Base-by-base conservation (phyloP, 352 stramenopile species). In the Globisporangium cylindrosporum region DNA sequence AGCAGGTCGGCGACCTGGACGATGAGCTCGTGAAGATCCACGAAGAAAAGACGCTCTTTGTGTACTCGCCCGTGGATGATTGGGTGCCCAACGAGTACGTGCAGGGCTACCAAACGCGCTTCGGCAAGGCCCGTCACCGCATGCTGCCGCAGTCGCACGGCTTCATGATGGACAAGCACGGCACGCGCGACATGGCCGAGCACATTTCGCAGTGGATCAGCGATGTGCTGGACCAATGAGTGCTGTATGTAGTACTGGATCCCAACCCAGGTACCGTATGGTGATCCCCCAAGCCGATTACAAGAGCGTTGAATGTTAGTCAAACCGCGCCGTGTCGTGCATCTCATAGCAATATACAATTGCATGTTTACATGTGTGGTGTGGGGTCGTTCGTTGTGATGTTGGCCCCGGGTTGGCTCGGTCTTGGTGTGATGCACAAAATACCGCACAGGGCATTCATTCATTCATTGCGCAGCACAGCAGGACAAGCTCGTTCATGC, bases 131-230 rank as follows among this genome's bases (percentile, higher is more conserved):
- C 5, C 70, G 74, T 18, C 80, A 90, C 64, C 76, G 78, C 20
- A 61, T 90, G 48, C 73, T 91, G 15, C 75, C 79, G 2, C 78
- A 90, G 73, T 69, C 69, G 54, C 85, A 93, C 53, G 85, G 78
- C n/a, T 93, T 93, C 65, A 93, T 93, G 85, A 89, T 91, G 81
- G 82, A 88, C 38, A 32, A 24, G 0, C 79, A 89, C 32, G 85
- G 85, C 53, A 82, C 82, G 68, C 71, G 73, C 14, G 81, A 89
- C 59, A 93, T 93, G 82, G 81, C 80, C 10, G 75, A 68, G 18
- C 81, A 87, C 59, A 90, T 89, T 24, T 80, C 75, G 7, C 73
- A 80, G 51, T 91, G 81, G 79, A 62, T 93, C 25, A 64, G 69
- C n/a, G 77, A 80, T 5, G 69, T 75, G 27, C 56, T 80, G 8